Evolutionary conservation across 192 early-diverging fungal genomes (phyloP), one percentile per base, ranked within the genome.

Genomic region (Coemansia sp.): DNA sequence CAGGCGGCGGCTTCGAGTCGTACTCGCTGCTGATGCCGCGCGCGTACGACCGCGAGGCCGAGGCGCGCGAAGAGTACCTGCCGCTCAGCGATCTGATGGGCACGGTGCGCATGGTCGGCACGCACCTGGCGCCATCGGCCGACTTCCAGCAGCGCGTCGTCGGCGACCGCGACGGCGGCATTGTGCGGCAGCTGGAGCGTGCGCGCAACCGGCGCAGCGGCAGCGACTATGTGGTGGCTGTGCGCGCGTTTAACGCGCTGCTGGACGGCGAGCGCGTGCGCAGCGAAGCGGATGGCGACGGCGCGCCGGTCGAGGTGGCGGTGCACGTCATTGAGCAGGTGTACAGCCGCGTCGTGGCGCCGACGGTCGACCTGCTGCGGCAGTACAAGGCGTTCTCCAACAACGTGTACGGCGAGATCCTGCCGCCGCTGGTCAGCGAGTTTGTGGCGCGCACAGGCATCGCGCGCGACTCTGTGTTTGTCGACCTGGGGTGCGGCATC

Each of bases 391-490:
- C 83, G 33, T 93, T 93, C 55, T 91, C 91, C 14, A 92, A 95
- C 62, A 91, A 91, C 62, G 95, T 98, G 17, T 99, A 99, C 67
- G 96, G 96, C 37, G 96, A 99, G 72, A 85, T 99, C 53, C 84
- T 87, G 48, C 82, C 83, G 22, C 81, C 78, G 24, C 71, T 99
- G 52, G 86, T 95, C 32, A 81, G 81, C 46, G 88, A 94, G 46
- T 77, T 99, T 22, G 93, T 97, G 49, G 58, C 81, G 38, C 61
- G 81, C 45, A 83, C 90, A 2, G 64, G 71, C 9, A 69, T 98
- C 23, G 63, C 70, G 18, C 59, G 79, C 11, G 75, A 75, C 26
- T 83, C 86, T 34, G 80, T 85, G 8, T 99, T 99, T 83, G 64
- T 97, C 30, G 96, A 99, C 64, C 77, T 99, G 64, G 93, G 89